These are phyloP conservation scores for Jaapia argillacea DNA, from an alignment of 768 basidiomycete genomes.

Conservation along the genomic window DNA sequence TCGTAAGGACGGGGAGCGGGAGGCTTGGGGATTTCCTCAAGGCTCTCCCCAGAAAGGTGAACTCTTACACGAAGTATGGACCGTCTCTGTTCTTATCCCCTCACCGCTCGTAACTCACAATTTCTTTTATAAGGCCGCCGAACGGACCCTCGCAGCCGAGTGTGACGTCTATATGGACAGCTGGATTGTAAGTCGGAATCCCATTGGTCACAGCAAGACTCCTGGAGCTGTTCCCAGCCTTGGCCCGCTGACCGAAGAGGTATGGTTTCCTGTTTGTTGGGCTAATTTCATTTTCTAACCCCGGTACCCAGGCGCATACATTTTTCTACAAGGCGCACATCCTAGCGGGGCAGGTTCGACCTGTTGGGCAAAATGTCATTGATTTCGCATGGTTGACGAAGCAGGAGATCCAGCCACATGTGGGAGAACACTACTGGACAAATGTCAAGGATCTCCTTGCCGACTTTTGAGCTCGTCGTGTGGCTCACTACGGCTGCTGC, in stretches of 20 bases:
- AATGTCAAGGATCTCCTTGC: constrained; percentile 75
- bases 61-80: constrained; percentile 65
- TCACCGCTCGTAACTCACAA: neutral
- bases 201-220: too few relatives aligned
- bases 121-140: constrained; percentile 50
- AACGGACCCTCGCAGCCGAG: constrained; percentile 55
- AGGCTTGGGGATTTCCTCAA: constrained; percentile 77
- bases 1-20: constrained; percentile 30
- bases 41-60: constrained; percentile 53
- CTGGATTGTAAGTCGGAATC: constrained; percentile 88
- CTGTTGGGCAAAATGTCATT: constrained; percentile 38
- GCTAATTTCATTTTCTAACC: constrained; percentile 1
- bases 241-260: constrained; percentile 24
- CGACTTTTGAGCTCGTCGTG: constrained; percentile 39
- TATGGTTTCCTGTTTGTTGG: too few relatives aligned
- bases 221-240: constrained; percentile 47
- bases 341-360: constrained; percentile 74
- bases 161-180: constrained; percentile 83
- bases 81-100: too few relatives aligned
- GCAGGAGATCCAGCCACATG: constrained; percentile 69
- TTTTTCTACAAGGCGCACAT: constrained; percentile 97
- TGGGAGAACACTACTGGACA: constrained; percentile 66
- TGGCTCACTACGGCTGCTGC: too few relatives aligned
- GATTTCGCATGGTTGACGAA: constrained; percentile 95
- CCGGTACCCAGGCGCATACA: constrained; percentile 51